Percentiles rank a stretch among this genome's conserved stretches.
These are phyloP conservation scores for Fusarium pseudograminearum DNA, from an alignment of 2,329 filamentous ascomycete species.

Conservation along the genomic window DNA sequence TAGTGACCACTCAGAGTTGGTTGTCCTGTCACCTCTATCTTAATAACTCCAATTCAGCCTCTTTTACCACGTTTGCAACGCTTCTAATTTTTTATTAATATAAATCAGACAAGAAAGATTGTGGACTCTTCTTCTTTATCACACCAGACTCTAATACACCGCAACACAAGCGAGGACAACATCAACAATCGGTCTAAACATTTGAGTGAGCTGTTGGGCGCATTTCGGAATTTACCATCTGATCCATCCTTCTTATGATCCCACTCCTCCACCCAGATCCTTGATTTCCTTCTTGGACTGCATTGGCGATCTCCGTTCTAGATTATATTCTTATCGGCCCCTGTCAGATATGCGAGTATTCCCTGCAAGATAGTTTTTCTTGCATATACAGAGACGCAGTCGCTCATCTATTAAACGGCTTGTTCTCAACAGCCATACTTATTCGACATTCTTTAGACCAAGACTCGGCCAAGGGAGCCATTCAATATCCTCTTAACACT, in stretches of 20 bases:
- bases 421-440: neutral
- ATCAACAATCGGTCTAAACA: constrained; percentile 25
- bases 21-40: constrained; percentile 23
- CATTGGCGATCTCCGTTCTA: constrained; percentile 12
- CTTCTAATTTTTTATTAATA: neutral
- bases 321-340: constrained; percentile 5
- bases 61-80: constrained; percentile 15
- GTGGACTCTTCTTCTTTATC: neutral
- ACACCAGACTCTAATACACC: constrained; percentile 36
- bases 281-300: constrained; percentile 7
- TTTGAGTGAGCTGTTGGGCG: constrained; percentile 26
- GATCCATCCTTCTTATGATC: constrained; percentile 24
- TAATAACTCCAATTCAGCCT: constrained; percentile 8
- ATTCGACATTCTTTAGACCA: neutral
- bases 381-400: neutral
- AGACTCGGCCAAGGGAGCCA: neutral
- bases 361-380: constrained; percentile 15
- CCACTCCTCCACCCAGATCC: constrained; percentile 18
- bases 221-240: constrained; percentile 17
- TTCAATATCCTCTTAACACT: neutral
- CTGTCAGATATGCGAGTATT: constrained; percentile 28
- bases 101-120: constrained; percentile 26
- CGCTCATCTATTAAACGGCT: neutral
- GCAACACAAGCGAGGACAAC: constrained; percentile 31
- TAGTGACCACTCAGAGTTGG: constrained; percentile 28